phyloP scores from a whole-genome alignment of 2,329 filamentous ascomycete genomes.

The Claviceps digitariae region DNA sequence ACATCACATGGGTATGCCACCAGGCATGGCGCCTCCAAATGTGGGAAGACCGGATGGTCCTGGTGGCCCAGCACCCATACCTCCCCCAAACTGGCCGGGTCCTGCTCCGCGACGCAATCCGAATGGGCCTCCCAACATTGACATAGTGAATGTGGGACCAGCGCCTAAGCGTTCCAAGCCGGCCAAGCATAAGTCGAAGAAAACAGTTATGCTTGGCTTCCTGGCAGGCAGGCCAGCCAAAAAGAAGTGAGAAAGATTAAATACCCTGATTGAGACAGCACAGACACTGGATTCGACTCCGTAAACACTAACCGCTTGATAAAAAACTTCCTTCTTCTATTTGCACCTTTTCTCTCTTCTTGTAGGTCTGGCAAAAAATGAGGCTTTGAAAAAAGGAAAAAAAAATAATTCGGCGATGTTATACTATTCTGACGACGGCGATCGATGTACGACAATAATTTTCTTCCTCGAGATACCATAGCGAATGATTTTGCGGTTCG shows the following conservation, averaged over 20 bases:
- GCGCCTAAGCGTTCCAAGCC: conserved; percentile 5
- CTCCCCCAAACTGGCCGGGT: conserved; percentile 9
- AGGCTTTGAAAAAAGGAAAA: background rate
- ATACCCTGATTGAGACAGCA: background rate
- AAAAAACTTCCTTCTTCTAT: background rate
- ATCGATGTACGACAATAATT: conserved; percentile 7
- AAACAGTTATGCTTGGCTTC: conserved; percentile 9
- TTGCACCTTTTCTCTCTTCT: background rate
- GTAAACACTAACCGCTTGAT: background rate
- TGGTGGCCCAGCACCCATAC: background rate
- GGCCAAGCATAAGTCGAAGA: conserved; percentile 8
- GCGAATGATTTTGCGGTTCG: conserved; percentile 6
- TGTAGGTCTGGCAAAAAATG: conserved; percentile 9
- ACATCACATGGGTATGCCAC: conserved; percentile 2
- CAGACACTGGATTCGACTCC: background rate
- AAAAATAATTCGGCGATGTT: background rate
- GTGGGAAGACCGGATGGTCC: conserved; percentile 3
- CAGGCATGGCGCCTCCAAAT: conserved; percentile 1
- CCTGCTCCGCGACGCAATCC: background rate
- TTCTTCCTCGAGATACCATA: conserved; percentile 7
- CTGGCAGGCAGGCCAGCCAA: conserved; percentile 10
- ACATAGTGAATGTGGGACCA: conserved; percentile 10
- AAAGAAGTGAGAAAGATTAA: conserved; percentile 11
- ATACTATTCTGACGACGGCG: background rate
- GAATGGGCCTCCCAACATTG: conserved; percentile 6